A percentile compares a stretch with the other conserved stretches of the same genome.
Conservation (phyloP, 345 rosid genomes). For the Hibiscus mutabilis region DNA sequence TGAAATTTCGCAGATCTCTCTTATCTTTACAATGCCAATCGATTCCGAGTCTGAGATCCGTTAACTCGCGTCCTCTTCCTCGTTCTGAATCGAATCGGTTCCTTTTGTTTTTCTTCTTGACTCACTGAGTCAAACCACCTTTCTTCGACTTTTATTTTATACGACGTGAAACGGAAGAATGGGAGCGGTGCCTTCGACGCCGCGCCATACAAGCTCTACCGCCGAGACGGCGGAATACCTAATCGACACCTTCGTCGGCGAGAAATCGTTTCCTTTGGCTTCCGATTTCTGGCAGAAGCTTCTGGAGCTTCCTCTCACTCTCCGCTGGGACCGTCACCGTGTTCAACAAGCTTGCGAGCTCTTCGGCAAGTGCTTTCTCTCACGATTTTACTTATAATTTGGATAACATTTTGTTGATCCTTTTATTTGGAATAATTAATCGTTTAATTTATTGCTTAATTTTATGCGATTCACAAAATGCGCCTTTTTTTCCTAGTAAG, state of each 20-base stretch:
- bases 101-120: not conserved
- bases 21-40: slow-evolving; percentile 19
- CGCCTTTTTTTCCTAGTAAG: not conserved
- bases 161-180: slow-evolving; percentile 21
- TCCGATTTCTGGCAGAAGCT: slow-evolving; percentile 97
- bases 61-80: slow-evolving; percentile 20
- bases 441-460: not conserved
- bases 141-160: not conserved
- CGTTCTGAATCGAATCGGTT: slow-evolving; percentile 17
- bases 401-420: not conserved
- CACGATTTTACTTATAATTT: not conserved
- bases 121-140: slow-evolving; percentile 4
- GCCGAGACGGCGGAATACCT: slow-evolving; percentile 63
- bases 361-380: slow-evolving; percentile 46
- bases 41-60: slow-evolving; percentile 21
- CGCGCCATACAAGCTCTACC: slow-evolving; percentile 31
- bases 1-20: slow-evolving; percentile 15
- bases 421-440: not conserved
- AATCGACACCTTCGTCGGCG: slow-evolving; percentile 76
- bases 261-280: slow-evolving; percentile 71
- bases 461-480: not conserved
- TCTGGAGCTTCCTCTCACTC: slow-evolving; percentile 67
- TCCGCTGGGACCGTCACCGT: slow-evolving; percentile 61
- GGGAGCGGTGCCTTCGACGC: slow-evolving; percentile 92
- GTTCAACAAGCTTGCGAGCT: slow-evolving; percentile 65